These are phyloP conservation scores for Takakia lepidozioides DNA, from an alignment of 225 moss, liverwort and hornwort genomes.

Conservation along the genomic window DNA sequence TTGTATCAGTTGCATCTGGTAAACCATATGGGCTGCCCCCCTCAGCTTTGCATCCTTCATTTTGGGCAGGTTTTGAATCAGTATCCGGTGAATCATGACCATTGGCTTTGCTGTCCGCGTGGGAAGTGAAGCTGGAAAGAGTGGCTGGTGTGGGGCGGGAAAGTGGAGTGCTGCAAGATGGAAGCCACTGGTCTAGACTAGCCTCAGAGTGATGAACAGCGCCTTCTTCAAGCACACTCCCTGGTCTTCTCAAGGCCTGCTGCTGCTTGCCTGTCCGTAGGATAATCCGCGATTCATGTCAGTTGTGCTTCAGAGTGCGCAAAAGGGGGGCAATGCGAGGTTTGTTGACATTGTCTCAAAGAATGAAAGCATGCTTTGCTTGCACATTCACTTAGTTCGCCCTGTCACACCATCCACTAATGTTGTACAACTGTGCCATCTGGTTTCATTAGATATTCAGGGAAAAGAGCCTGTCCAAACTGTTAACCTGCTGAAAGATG, in stretches of 20 bases:
- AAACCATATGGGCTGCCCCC: too few relatives aligned
- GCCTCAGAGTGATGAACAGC: constrained; percentile 34
- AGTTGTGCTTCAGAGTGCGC: too few relatives aligned
- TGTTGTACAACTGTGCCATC: constrained; percentile 4
- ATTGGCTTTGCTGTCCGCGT: constrained; percentile 19
- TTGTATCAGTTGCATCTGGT: too few relatives aligned
- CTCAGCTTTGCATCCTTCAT: too few relatives aligned
- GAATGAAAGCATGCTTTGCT: too few relatives aligned
- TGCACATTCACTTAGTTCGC: constrained; percentile 18
- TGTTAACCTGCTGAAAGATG: too few relatives aligned
- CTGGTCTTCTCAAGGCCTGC: constrained; percentile 21
- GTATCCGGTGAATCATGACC: constrained; percentile 20
- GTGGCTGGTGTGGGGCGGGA: constrained; percentile 28
- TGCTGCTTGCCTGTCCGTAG: constrained; percentile 47
- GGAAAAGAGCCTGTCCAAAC: too few relatives aligned
- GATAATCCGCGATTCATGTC: too few relatives aligned
- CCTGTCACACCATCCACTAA: constrained; percentile 1
- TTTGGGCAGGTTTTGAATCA: background rate
- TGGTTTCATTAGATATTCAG: background rate
- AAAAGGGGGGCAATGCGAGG: too few relatives aligned
- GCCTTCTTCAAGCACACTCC: constrained; percentile 17
- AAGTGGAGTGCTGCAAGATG: constrained; percentile 22
- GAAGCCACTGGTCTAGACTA: constrained; percentile 44
- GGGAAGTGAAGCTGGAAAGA: constrained; percentile 33
- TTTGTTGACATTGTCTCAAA: too few relatives aligned